These are phyloP conservation scores for Podosphaera fusca DNA, from an alignment of 2,329 filamentous ascomycete species.

Conservation along the genomic window DNA sequence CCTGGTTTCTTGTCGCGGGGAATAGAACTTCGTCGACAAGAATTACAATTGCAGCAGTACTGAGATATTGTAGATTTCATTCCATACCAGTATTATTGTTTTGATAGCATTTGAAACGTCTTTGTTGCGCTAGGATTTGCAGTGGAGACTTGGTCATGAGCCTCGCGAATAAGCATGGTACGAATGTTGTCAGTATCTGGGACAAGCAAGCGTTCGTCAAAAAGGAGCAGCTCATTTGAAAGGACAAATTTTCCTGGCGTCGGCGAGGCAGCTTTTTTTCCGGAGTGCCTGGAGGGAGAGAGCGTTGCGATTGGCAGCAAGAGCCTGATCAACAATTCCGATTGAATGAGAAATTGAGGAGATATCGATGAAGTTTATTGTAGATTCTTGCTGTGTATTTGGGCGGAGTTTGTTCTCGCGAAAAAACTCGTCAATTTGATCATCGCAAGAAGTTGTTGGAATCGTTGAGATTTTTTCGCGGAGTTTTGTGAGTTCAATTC, in stretches of 20 bases:
- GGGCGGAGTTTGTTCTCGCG: background rate
- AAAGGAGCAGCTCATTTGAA: background rate
- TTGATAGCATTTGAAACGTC: background rate
- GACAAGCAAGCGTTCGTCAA: background rate
- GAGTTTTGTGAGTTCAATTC: background rate
- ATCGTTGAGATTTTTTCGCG: background rate
- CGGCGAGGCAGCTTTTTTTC: background rate
- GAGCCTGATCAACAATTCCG: background rate
- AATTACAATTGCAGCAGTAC: background rate
- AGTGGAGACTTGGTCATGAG: background rate
- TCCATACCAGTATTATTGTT: background rate
- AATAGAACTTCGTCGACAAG: background rate
- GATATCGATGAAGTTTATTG: background rate
- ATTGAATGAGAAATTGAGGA: background rate
- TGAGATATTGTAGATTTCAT: background rate
- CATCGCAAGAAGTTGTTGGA: background rate
- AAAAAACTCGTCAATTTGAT: background rate
- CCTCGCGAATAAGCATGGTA: background rate
- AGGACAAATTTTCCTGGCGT: background rate
- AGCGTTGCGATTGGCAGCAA: background rate
- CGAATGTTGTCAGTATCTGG: background rate
- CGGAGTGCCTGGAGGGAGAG: background rate
- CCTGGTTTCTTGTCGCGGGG: constrained; percentile 1
- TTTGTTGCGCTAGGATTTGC: background rate
- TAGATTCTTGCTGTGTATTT: background rate